phyloP scores from a whole-genome alignment of 108 stramenopile species.

The Cyclostephanos tholiformis region DNA sequence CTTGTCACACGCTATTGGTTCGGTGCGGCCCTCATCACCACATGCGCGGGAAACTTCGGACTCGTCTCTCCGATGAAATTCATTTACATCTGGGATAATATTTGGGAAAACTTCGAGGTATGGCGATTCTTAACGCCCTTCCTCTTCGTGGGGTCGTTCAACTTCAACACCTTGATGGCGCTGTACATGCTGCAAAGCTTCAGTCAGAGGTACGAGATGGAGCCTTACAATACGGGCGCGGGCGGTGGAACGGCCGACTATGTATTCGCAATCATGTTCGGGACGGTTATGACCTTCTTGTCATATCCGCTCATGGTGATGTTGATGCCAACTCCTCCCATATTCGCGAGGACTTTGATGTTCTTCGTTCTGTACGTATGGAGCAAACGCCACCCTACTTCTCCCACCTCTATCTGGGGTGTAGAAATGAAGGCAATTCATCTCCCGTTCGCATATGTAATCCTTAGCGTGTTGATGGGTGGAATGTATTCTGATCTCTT shows the following conservation, averaged over 20 bases:
- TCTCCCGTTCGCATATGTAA: conserved; percentile 86
- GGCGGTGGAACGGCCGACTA: conserved; percentile 75
- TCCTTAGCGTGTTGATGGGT: conserved; percentile 77
- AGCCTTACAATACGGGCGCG: conserved; percentile 90
- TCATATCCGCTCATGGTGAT: conserved; percentile 64
- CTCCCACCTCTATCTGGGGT: conserved; percentile 86
- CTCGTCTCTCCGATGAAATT: conserved; percentile 62
- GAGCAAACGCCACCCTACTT: conserved; percentile 81
- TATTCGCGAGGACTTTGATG: conserved; percentile 72
- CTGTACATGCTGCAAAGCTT: conserved; percentile 71
- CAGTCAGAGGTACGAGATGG: conserved; percentile 74
- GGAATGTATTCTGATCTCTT: conserved; percentile 59
- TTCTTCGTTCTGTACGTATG: conserved; percentile 86
- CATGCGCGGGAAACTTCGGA: conserved; percentile 73
- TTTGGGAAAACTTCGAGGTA: conserved; percentile 67
- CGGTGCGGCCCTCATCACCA: conserved; percentile 62
- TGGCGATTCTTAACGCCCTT: conserved; percentile 85
- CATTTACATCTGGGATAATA: conserved; percentile 55
- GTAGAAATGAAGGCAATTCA: conserved; percentile 79
- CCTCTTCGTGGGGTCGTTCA: conserved; percentile 72
- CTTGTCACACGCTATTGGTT: conserved; percentile 86
- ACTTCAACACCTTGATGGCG: conserved; percentile 73
- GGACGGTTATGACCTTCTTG: conserved; percentile 52
- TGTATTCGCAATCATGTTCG: conserved; percentile 69
- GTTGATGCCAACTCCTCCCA: conserved; percentile 49